Conservation (phyloP, 2,329 filamentous ascomycete genomes). For the Fusarium nematophilum region DNA sequence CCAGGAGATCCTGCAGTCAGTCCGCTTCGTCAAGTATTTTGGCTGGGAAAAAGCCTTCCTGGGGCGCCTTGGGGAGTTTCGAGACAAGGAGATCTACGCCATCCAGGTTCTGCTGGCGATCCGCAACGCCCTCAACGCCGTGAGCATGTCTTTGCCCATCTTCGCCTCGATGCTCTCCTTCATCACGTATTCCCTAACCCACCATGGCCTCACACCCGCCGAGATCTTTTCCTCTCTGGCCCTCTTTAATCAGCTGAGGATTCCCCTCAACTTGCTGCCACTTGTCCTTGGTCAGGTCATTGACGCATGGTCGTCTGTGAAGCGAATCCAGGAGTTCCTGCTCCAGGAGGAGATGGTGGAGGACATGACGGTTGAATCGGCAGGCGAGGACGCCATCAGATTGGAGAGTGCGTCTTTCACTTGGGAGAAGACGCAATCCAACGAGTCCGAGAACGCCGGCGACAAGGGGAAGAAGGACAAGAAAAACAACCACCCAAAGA, state of each 20-base stretch:
- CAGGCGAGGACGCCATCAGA: conserved; percentile 76
- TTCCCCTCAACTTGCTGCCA: conserved; percentile 90
- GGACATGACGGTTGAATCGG: conserved; percentile 66
- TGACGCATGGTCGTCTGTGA: conserved; percentile 87
- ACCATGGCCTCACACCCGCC: conserved; percentile 77
- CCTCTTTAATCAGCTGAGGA: conserved; percentile 89
- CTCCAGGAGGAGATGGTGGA: conserved; percentile 87
- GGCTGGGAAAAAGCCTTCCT: conserved; percentile 94
- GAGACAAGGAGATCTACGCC: conserved; percentile 80
- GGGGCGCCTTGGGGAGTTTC: conserved; percentile 77
- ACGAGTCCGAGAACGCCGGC: conserved; percentile 58
- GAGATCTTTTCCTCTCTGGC: conserved; percentile 92
- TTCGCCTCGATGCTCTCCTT: conserved; percentile 97
- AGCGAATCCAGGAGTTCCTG: conserved; percentile 89
- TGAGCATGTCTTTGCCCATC: conserved; percentile 87
- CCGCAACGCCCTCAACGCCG: conserved; percentile 84
- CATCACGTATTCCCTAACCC: conserved; percentile 78
- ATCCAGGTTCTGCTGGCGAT: conserved; percentile 87
- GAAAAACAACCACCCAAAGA: conserved; percentile 35
- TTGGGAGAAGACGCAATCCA: conserved; percentile 78
- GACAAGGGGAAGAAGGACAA: conserved; percentile 60
- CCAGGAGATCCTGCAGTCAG: conserved; percentile 90
- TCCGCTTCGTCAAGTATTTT: conserved; percentile 96
- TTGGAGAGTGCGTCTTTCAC: conserved; percentile 82
- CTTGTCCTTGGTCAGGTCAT: conserved; percentile 89